Base-by-base conservation (phyloP, 306 rosid species). In the Trifolium dubium region DNA sequence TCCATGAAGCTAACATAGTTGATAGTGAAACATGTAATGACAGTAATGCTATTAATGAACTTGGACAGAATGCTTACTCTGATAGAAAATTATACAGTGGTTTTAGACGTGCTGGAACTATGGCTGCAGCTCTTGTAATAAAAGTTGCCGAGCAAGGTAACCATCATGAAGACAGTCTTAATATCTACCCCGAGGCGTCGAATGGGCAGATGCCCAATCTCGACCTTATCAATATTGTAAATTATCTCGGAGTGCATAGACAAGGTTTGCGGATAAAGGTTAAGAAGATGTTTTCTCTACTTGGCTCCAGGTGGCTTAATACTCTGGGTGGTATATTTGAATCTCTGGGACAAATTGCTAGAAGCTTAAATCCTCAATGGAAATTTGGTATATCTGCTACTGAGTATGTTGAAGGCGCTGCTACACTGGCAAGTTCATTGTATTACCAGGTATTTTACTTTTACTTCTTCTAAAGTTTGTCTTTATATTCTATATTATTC, bases 141-240 rank as follows among this genome's bases (percentile, higher is more conserved):
- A 91, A 94, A 84, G 96, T 92, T 71, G 73, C 80, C 4, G 92
- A 89, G 75, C 77, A 67, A 73, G 82, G 84, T 55, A 79, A 84
- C 83, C 84, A 58, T 60, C 81, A 77, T 61, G 96, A 89, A 77
- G 96, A 94, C 74, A 87, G 87, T 83, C 88, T 94, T 28, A 79
- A 82, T 80, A 80, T 92, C 68, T 88, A 87, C 81, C 95, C 98
- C 8, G 98, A 94, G 85, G 92, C 95, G 41, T 89, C 98, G 43
- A 94, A 94, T 4, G 97, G 98, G 34, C 95, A 92, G 88, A 94
- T 94, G 97, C 97, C 96, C 65, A 94, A 92, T 79, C 96, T 94
- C 23, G 98, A 94, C 81, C 96, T 94, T 69, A 86, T 94, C 85
- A 94, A 94, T 87, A 81, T 88, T 9, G 97, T 94, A 64, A 92